Conservation (phyloP, 2,329 filamentous ascomycete species). For the Aspergillus tubingensis region DNA sequence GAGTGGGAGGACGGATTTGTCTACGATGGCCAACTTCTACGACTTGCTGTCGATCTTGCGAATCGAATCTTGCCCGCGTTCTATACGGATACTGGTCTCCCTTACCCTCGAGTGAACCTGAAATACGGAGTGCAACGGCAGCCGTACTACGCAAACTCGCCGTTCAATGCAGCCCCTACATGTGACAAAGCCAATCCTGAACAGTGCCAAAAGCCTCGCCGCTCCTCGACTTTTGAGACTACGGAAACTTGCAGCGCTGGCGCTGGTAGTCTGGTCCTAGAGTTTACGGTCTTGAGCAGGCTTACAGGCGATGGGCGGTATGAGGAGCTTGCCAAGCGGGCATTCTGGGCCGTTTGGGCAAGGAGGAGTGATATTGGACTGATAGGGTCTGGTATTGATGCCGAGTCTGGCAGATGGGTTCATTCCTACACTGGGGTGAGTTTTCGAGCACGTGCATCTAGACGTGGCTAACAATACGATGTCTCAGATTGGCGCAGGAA, state of each 20-base stretch:
- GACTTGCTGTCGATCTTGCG: conserved; percentile 84
- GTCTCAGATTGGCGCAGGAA: conserved; percentile 77
- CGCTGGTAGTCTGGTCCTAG: conserved; percentile 90
- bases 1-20: conserved; percentile 73
- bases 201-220: conserved; percentile 42
- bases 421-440: conserved; percentile 74
- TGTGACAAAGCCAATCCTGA: conserved; percentile 48
- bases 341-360: conserved; percentile 97
- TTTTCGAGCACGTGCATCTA: conserved; percentile 6
- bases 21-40: conserved; percentile 86
- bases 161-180: conserved; percentile 60
- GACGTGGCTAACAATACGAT: conserved; percentile 14
- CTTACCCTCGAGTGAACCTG: conserved; percentile 92
- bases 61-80: conserved; percentile 87
- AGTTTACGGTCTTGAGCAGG: conserved; percentile 87
- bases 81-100: conserved; percentile 84
- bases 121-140: conserved; percentile 68
- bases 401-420: conserved; percentile 87
- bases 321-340: conserved; percentile 83
- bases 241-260: conserved; percentile 97
- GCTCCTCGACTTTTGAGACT: conserved; percentile 61
- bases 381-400: conserved; percentile 88
- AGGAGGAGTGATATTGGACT: conserved; percentile 81
- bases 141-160: conserved; percentile 87
- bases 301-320: conserved; percentile 85